Conservation (phyloP, 2,329 filamentous ascomycete species). For the Colletotrichum sublineola region DNA sequence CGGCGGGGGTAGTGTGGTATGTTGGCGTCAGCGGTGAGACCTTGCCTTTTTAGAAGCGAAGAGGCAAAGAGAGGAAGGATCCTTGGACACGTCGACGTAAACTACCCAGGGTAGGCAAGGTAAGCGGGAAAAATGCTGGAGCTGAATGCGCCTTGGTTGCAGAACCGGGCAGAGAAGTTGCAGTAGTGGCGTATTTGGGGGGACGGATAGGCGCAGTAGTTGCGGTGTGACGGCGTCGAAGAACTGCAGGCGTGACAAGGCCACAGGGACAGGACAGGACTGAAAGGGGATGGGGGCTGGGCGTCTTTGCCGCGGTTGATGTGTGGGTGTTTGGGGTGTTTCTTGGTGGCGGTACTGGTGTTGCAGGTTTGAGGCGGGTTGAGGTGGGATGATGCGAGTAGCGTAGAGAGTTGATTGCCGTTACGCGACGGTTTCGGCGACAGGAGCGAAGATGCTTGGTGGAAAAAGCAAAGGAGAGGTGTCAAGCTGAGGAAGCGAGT, state of each 20-base stretch:
- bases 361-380: too few relatives aligned
- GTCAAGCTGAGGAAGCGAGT: neutral
- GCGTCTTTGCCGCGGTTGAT: neutral
- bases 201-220: constrained; percentile 22
- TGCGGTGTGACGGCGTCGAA: constrained; percentile 27
- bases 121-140: neutral
- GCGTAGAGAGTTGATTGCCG: neutral
- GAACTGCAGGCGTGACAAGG: constrained; percentile 18
- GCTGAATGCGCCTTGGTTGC: neutral
- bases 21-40: constrained; percentile 19
- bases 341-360: neutral
- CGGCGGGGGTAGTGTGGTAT: neutral
- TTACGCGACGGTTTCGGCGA: neutral
- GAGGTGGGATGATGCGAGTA: neutral
- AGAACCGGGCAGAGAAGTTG: constrained; percentile 10
- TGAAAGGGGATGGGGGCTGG: neutral
- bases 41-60: neutral
- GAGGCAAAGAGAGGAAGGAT: neutral
- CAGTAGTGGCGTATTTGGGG: constrained; percentile 17
- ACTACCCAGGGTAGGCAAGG: too few relatives aligned
- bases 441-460: neutral
- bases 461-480: neutral
- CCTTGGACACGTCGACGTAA: neutral
- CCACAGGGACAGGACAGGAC: constrained; percentile 8
- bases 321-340: neutral